phyloP scores from a whole-genome alignment of 2,329 filamentous ascomycete species.

The Diaporthe batatas region DNA sequence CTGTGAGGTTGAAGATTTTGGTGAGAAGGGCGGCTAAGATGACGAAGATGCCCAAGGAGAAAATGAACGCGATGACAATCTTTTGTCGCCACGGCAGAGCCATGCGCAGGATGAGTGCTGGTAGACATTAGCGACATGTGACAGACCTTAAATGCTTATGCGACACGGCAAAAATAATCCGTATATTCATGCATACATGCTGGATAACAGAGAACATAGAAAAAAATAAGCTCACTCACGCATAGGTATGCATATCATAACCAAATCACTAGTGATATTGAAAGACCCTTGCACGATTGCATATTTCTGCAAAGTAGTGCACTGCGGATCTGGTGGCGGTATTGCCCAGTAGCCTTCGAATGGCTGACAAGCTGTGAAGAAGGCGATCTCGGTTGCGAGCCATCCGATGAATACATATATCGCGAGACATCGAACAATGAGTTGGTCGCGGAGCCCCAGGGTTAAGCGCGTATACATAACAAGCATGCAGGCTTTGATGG shows the following conservation, averaged over 20 bases:
- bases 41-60: conserved; percentile 64
- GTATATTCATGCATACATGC: neutral
- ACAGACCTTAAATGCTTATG: too few species aligned
- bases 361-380: conserved; percentile 61
- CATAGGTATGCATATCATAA: conserved; percentile 62
- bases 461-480: conserved; percentile 55
- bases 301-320: conserved; percentile 60
- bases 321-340: conserved; percentile 60
- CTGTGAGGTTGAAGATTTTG: conserved; percentile 59
- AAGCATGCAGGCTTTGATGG: conserved; percentile 46
- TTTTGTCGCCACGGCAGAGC: conserved; percentile 60
- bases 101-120: conserved; percentile 56
- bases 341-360: conserved; percentile 62
- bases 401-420: conserved; percentile 58
- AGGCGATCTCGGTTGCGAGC: conserved; percentile 57
- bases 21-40: conserved; percentile 58
- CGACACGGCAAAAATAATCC: rapidly evolving
- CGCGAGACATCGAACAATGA: conserved; percentile 53
- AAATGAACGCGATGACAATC: conserved; percentile 59
- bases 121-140: neutral
- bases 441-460: conserved; percentile 50
- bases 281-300: conserved; percentile 62
- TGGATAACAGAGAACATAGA: neutral
- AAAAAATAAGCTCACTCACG: conserved; percentile 40
- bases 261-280: conserved; percentile 62